Evolutionary conservation across 2,329 filamentous ascomycete species (phyloP).

Genomic region (Alternaria brassicae): DNA sequence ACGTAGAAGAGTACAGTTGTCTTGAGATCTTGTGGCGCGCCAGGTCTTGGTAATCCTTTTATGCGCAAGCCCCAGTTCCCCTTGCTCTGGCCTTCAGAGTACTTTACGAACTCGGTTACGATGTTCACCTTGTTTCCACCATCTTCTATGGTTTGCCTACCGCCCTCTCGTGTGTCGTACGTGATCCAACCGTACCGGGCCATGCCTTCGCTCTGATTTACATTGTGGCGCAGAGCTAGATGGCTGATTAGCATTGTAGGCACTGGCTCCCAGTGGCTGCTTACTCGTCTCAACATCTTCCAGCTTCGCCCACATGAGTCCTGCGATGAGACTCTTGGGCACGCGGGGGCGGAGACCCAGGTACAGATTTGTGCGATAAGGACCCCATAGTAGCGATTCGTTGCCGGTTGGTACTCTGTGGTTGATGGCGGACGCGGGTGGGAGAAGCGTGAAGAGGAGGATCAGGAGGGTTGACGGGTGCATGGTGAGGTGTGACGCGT

Average conservation of each 20-base stretch:
- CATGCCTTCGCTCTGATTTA: constrained; percentile 92
- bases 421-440: constrained; percentile 18
- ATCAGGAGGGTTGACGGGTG: constrained; percentile 29
- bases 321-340: constrained; percentile 78
- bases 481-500: constrained; percentile 25
- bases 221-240: constrained; percentile 81
- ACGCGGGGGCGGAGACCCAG: constrained; percentile 85
- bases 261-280: constrained; percentile 38
- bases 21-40: constrained; percentile 69
- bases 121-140: constrained; percentile 84
- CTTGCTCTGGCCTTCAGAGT: constrained; percentile 81
- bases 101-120: constrained; percentile 89
- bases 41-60: constrained; percentile 76
- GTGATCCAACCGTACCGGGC: constrained; percentile 96
- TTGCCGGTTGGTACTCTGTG: constrained; percentile 58
- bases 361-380: constrained; percentile 91
- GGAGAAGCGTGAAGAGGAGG: constrained; percentile 24
- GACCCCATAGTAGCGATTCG: constrained; percentile 90
- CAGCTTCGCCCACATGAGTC: constrained; percentile 86
- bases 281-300: constrained; percentile 79
- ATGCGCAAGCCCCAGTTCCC: constrained; percentile 91
- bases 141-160: constrained; percentile 87
- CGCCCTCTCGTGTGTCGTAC: constrained; percentile 86
- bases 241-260: constrained; percentile 11
- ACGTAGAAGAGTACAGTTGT: constrained; percentile 83